These are phyloP conservation scores for Fusarium concolor DNA, from an alignment of 2,329 filamentous ascomycete genomes.

Conservation along the genomic window DNA sequence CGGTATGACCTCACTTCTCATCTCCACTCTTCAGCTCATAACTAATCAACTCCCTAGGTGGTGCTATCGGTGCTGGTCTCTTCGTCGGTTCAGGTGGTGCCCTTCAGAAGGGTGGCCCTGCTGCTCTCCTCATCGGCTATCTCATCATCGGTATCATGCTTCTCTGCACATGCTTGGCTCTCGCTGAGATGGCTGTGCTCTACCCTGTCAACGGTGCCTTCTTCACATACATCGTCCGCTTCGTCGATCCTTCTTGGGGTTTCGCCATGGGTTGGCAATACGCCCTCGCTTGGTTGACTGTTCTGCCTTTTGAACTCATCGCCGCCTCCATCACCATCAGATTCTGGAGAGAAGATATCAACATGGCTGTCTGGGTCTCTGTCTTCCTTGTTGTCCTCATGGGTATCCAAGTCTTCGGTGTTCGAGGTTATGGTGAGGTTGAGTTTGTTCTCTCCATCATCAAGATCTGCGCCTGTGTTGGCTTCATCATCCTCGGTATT, in stretches of 20 bases:
- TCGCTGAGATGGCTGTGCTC: conserved; percentile 90
- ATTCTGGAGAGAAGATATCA: conserved; percentile 77
- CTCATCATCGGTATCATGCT: conserved; percentile 43
- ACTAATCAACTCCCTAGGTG: conserved; percentile 37
- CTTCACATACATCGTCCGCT: conserved; percentile 89
- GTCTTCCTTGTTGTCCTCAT: conserved; percentile 83
- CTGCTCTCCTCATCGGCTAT: conserved; percentile 83
- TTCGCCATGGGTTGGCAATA: conserved; percentile 98
- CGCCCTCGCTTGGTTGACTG: conserved; percentile 86
- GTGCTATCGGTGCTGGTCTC: conserved; percentile 75
- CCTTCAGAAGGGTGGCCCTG: conserved; percentile 78
- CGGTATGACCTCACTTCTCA: conserved; percentile 49
- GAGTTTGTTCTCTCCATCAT: conserved; percentile 89
- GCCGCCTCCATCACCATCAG: conserved; percentile 85
- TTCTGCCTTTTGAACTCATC: conserved; percentile 87
- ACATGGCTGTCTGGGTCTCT: conserved; percentile 81
- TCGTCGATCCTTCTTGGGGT: conserved; percentile 92
- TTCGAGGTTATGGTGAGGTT: conserved; percentile 89
- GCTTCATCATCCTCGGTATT: conserved; percentile 80
- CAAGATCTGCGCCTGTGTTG: conserved; percentile 78
- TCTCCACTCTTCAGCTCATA: background rate
- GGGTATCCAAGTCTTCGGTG: conserved; percentile 85
- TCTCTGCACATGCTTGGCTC: conserved; percentile 78
- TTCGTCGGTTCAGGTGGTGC: conserved; percentile 86
- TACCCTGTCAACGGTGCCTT: conserved; percentile 95